Base-by-base conservation (phyloP, 1,139 yeast species). In the Protomyces inouyei region DNA sequence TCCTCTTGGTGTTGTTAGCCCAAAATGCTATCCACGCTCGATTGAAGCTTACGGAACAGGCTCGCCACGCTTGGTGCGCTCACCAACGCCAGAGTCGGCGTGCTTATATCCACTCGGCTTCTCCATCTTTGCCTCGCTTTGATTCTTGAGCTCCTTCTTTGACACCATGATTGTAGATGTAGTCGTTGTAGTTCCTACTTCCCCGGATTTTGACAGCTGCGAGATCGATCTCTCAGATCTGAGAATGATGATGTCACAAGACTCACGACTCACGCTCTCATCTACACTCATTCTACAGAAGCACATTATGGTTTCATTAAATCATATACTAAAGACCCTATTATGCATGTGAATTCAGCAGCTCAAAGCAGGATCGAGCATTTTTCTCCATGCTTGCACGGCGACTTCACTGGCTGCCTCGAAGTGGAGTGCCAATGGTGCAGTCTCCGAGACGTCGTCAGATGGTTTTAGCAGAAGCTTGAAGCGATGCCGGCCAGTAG, bases 171-270 rank as follows among this genome's bases (percentile, higher is more conserved):
- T 64, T 28, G 38, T 52, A 43, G 21, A 23, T 38, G 16, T 37
- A n/a, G 16, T 37, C 9, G 43, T 37, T 9, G 43, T 37, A 1
- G 16, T 37, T 10, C 23, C 23, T 21, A 67, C 54, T 12, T 56
- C 57, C 53, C 56, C 45, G 18, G 66, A 14, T 35, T 64, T 12
- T 16, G 67, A 60, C 45, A 68, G 18, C 55, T 65, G 12, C 43
- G 43, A n/a, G 43, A 37, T 37, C 5, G 10, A 36, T 10, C 10
- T 36, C 14, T 36, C 40, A 36, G 40, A 37, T 37, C 43, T 37
- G 16, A 37, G 67, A 64, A 32, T 67, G 67, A 6, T 60, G 54
- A 43, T 66, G 60, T 4, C 65, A 56, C 14, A 52, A 55, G 40
- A 10, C 23, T 3, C 65, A 56, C 14, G 48, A 28, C 32, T 28